Conservation (phyloP, 2,329 filamentous ascomycete species). For the Fusarium avenaceum region DNA sequence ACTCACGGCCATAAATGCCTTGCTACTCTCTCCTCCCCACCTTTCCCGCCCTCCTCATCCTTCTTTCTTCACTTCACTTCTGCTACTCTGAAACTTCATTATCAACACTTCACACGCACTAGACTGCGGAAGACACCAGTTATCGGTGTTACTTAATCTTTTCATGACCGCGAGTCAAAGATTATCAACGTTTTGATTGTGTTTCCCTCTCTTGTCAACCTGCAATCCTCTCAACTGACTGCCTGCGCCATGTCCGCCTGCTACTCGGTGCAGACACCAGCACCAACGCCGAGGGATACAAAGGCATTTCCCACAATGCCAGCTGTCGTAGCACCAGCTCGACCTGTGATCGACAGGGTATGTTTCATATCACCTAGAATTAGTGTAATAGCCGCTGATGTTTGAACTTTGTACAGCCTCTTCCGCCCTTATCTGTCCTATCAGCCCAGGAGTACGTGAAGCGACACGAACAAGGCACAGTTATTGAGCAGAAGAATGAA, state of each 20-base stretch:
- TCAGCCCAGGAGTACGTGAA: slow-evolving; percentile 46
- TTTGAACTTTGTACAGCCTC: slow-evolving; percentile 6
- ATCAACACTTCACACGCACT: background rate
- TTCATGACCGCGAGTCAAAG: background rate
- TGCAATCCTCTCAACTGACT: background rate
- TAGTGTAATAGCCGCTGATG: slow-evolving; percentile 17
- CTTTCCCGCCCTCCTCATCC: background rate
- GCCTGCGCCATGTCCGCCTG: background rate
- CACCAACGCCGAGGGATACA: background rate
- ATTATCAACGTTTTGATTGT: background rate
- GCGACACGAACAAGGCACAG: slow-evolving; percentile 51
- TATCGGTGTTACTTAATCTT: background rate
- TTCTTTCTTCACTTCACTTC: background rate
- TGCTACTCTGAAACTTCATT: background rate
- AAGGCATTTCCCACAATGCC: slow-evolving; percentile 5
- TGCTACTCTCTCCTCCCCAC: background rate
- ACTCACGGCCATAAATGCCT: slow-evolving; percentile 7
- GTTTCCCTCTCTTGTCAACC: background rate
- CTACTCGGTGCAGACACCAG: background rate
- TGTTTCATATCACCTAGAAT: background rate
- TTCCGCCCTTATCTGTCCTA: slow-evolving; percentile 41
- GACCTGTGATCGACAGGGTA: slow-evolving; percentile 8
- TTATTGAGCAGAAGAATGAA: slow-evolving; percentile 55
- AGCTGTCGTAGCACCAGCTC: background rate
- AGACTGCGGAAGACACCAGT: background rate